Conservation (phyloP, 202 grass and related monocot species). For the Schoenoplectus tabernaemontani region DNA sequence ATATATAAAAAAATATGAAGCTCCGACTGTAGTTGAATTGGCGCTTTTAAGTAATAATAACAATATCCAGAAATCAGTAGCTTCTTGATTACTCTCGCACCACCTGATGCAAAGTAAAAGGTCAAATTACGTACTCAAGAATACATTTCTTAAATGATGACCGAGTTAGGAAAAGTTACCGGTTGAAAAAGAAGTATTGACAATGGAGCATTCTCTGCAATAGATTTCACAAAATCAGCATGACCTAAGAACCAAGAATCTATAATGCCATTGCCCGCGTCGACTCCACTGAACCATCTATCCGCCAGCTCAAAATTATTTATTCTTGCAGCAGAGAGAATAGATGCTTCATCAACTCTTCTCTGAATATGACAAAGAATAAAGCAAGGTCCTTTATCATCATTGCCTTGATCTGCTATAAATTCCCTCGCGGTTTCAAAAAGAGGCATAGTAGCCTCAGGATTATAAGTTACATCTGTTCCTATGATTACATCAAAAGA, state of each 20-base stretch:
- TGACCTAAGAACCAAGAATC: constrained; percentile 57
- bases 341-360: constrained; percentile 52
- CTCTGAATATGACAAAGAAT: constrained; percentile 90
- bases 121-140: neutral
- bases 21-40: too few species aligned
- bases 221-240: constrained; percentile 25
- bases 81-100: neutral
- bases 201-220: constrained; percentile 39
- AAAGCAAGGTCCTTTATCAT: constrained; percentile 24
- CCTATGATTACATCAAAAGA: constrained; percentile 87
- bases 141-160: neutral
- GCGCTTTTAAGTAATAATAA: too few species aligned
- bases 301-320: constrained; percentile 63
- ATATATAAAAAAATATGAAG: too few species aligned
- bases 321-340: constrained; percentile 29
- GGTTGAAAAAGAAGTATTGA: constrained; percentile 60
- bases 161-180: neutral
- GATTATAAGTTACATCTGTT: constrained; percentile 78
- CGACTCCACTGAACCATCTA: constrained; percentile 69
- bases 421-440: constrained; percentile 68
- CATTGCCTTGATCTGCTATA: constrained; percentile 31
- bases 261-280: constrained; percentile 52
- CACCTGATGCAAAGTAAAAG: neutral
- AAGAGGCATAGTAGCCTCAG: constrained; percentile 62
- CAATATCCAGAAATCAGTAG: neutral